Conservation (phyloP, 148 eudicot genomes). For the Spergularia bocconei region DNA sequence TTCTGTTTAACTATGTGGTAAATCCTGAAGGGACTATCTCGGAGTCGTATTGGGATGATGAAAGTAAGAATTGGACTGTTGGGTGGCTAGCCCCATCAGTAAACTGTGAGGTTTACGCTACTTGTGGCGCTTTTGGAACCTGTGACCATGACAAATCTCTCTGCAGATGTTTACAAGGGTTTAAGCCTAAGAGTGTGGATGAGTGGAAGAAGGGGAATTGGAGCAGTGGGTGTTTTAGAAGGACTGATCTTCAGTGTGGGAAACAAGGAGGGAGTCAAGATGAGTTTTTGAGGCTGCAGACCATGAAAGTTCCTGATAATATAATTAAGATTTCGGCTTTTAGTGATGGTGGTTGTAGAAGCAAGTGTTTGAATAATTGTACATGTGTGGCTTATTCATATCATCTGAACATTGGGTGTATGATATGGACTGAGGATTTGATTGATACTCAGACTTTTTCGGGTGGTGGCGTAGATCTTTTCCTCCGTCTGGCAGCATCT, state of each 20-base stretch:
- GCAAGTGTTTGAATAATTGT: constrained; percentile 46
- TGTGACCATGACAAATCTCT: constrained; percentile 35
- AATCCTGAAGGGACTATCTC: constrained; percentile 24
- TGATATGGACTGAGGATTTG: constrained; percentile 48
- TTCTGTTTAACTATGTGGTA: constrained; percentile 23
- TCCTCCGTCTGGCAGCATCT: constrained; percentile 43
- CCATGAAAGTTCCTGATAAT: constrained; percentile 50
- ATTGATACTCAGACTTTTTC: constrained; percentile 38
- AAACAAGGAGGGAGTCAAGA: constrained; percentile 31
- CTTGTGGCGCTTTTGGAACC: constrained; percentile 48
- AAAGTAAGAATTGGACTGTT: constrained; percentile 30
- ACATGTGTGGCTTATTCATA: constrained; percentile 52
- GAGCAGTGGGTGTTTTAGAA: constrained; percentile 49
- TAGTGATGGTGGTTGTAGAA: constrained; percentile 36
- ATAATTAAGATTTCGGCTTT: constrained; percentile 20
- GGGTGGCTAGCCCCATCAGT: constrained; percentile 15
- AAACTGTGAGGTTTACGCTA: constrained; percentile 40
- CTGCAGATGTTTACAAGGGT: constrained; percentile 53
- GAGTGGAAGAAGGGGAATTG: constrained; percentile 46
- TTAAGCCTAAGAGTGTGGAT: constrained; percentile 29
- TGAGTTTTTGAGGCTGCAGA: constrained; percentile 32
- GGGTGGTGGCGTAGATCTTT: constrained; percentile 41
- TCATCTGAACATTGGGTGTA: constrained; percentile 46
- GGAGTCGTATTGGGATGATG: constrained; percentile 29
- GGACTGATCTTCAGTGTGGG: constrained; percentile 29